Evolutionary conservation across 2,329 filamentous ascomycete genomes (phyloP).

Genomic region (Aureobasidium sp.): DNA sequence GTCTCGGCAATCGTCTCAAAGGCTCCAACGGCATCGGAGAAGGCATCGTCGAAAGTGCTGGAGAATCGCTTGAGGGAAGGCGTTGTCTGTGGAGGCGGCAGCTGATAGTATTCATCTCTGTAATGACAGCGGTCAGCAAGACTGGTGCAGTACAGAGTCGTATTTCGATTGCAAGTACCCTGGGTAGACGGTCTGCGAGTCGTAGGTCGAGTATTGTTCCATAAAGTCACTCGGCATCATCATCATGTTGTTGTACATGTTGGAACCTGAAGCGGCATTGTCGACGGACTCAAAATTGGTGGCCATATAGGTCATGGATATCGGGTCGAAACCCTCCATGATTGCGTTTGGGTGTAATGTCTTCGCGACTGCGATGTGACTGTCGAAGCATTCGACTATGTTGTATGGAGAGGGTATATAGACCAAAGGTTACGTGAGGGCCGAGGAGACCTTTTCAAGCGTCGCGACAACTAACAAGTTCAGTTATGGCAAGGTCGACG

Average conservation of each 20-base stretch:
- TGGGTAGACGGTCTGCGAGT: conserved; percentile 49
- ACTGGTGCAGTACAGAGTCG: not conserved
- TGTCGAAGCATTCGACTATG: too few species aligned
- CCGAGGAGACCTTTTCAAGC: not conserved
- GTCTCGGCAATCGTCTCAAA: conserved; percentile 38
- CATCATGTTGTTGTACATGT: conserved; percentile 37
- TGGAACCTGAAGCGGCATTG: conserved; percentile 39
- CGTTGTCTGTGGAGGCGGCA: conserved; percentile 17
- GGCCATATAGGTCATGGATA: conserved; percentile 54
- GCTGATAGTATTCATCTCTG: conserved; percentile 23
- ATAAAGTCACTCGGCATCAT: conserved; percentile 42
- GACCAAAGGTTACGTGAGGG: too few species aligned
- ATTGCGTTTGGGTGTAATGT: conserved; percentile 16
- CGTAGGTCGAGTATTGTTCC: conserved; percentile 52
- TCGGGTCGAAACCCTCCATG: conserved; percentile 51
- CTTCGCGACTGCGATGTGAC: not conserved
- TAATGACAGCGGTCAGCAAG: conserved; percentile 13
- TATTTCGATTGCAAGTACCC: conserved; percentile 37
- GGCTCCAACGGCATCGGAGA: conserved; percentile 40
- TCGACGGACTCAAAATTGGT: conserved; percentile 44
- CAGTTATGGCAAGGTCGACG: not conserved
- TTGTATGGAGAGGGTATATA: not conserved
- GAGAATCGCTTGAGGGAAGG: conserved; percentile 24
- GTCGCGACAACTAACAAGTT: not conserved
- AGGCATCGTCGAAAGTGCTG: conserved; percentile 39